Conservation (phyloP, 2,329 filamentous ascomycete genomes). For the Onygenales sp. region DNA sequence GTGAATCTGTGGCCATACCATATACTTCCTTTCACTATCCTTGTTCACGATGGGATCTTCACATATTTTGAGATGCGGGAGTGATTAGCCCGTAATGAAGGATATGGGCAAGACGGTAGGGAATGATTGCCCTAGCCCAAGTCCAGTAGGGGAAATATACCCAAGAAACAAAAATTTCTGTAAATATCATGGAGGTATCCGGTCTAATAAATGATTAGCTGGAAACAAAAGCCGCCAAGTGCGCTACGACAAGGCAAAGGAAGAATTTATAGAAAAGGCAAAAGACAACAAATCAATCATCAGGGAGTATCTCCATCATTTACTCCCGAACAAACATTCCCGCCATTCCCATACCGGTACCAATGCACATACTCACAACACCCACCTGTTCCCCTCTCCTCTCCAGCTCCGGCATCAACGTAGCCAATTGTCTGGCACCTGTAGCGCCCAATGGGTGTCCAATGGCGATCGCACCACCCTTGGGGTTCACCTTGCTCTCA, state of each 20-base stretch:
- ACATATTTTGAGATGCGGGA: too few relatives aligned
- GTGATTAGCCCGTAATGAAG: too few relatives aligned
- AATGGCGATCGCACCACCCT: slow-evolving; percentile 88
- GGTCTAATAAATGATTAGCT: too few relatives aligned
- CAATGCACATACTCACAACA: slow-evolving; percentile 85
- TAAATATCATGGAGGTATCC: too few relatives aligned
- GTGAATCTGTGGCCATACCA: too few relatives aligned
- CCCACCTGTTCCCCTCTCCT: slow-evolving; percentile 63
- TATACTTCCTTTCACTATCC: too few relatives aligned
- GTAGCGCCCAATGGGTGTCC: slow-evolving; percentile 88
- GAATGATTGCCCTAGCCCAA: too few relatives aligned
- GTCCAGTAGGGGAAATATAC: too few relatives aligned
- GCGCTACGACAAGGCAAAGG: neutral
- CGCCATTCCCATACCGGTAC: slow-evolving; percentile 71
- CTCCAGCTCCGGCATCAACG: slow-evolving; percentile 60
- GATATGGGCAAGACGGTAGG: too few relatives aligned
- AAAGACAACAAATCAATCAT: neutral
- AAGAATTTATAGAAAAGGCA: neutral
- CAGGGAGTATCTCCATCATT: neutral
- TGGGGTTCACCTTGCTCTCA: slow-evolving; percentile 70
- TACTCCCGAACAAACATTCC: slow-evolving; percentile 58
- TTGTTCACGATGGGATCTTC: too few relatives aligned
- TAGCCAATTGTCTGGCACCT: slow-evolving; percentile 69
- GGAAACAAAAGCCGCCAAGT: too few relatives aligned
- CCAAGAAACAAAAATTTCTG: too few relatives aligned